Evolutionary conservation across 352 stramenopile species (phyloP), one percentile per base, ranked within the genome.

Genomic region (Phytopythium cucurbitacearum): DNA sequence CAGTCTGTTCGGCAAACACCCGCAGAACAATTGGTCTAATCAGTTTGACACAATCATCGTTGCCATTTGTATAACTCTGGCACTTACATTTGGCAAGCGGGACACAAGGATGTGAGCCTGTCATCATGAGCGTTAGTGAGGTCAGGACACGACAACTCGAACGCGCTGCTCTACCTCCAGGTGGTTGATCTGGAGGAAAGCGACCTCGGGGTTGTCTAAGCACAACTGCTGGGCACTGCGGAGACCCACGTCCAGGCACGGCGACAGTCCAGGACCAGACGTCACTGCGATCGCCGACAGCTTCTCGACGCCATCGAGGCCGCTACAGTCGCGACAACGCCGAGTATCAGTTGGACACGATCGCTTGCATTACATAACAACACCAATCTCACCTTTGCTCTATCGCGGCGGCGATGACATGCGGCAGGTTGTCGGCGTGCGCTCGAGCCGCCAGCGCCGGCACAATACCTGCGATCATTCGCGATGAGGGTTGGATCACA

Each of bases 141-240:
- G 34, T 8, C 9, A 34, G n/a, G 8, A 47, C 21, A 11, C 21
- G 16, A 34, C 35, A 3, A 40, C 12, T 57, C 9, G 15, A 10
- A 36, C 4, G 15, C 7, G 10, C 6, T 11, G 46, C 7, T 47
- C n/a, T 50, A 85, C 80, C 67, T 99, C 97, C 3, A 99, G 73
- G 67, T 99, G 97, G 77, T 99, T 98, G 43, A 99, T 85, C 21
- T 89, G 86, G 6, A 99, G 67, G 62, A 99, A 98, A 10, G 96
- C 95, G 52, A 98, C 89, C 13, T 62, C 49, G 3, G 78, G 65
- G 50, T 98, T 76, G 53, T 89, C 61, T 1, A 82, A 58, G 11
- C 95, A 97, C 46, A 99, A 80, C 40, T 85, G 67, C 48, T 89
- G 63, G 10, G 82, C 85, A 1, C 68, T 71, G 42, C 88, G 76